Conservation (phyloP, 2,329 filamentous ascomycete genomes). For the Paracamarosporium sp. region DNA sequence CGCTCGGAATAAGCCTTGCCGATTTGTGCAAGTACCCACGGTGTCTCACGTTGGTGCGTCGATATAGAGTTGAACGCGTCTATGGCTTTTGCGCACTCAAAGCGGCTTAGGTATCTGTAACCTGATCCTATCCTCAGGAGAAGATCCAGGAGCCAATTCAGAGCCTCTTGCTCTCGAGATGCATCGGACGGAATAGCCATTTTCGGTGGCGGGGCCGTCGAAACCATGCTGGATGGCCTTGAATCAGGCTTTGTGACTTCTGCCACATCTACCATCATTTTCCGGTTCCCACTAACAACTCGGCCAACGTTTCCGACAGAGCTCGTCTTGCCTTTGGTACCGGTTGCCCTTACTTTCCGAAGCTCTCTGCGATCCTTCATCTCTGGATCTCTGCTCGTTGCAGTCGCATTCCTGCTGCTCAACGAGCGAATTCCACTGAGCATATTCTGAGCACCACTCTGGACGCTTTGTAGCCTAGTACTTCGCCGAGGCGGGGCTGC, state of each 20-base stretch:
- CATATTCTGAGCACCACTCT: constrained; percentile 23
- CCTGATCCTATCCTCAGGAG: constrained; percentile 82
- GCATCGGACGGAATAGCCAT: constrained; percentile 60
- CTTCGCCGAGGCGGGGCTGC: constrained; percentile 53
- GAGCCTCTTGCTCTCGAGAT: constrained; percentile 73
- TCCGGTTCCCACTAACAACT: constrained; percentile 89
- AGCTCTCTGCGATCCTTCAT: constrained; percentile 73
- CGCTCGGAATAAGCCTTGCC: constrained; percentile 93
- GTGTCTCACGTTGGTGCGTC: constrained; percentile 80
- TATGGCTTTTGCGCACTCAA: constrained; percentile 78
- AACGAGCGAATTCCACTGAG: constrained; percentile 71
- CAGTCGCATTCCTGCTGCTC: constrained; percentile 66
- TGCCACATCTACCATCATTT: constrained; percentile 69
- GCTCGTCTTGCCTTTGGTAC: constrained; percentile 67
- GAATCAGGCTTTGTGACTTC: constrained; percentile 72
- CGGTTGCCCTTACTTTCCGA: constrained; percentile 83
- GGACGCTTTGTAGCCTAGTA: constrained; percentile 45
- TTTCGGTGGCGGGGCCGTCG: constrained; percentile 34
- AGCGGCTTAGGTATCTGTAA: constrained; percentile 79
- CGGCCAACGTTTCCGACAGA: constrained; percentile 77
- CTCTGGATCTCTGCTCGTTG: constrained; percentile 60
- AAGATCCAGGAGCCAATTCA: constrained; percentile 79
- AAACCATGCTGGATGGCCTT: constrained; percentile 45
- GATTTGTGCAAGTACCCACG: constrained; percentile 91
- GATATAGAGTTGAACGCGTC: constrained; percentile 75